A percentile compares a stretch with the other conserved stretches of the same genome.
These are phyloP conservation scores for Apiospora pterosperma DNA, from an alignment of 2,329 filamentous ascomycete genomes.

Conservation along the genomic window DNA sequence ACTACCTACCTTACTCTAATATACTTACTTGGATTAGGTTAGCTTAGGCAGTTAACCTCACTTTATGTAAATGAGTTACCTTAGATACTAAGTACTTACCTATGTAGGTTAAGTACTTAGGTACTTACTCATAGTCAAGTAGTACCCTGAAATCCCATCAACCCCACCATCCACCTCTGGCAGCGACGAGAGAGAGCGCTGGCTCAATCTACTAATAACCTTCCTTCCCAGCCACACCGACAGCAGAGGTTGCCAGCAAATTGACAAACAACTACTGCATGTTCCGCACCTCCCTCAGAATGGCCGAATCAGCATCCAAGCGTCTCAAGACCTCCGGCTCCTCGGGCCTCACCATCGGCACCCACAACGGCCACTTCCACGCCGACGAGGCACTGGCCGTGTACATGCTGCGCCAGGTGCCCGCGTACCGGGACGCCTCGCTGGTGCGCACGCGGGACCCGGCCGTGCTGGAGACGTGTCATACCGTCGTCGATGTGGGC, in stretches of 20 bases:
- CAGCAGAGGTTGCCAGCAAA: not conserved
- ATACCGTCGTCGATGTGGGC: constrained; percentile 97
- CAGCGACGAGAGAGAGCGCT: too few relatives aligned
- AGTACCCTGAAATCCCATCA: constrained; percentile 2
- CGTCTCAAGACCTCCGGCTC: constrained; percentile 71
- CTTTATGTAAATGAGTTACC: too few relatives aligned
- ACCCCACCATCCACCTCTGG: not conserved
- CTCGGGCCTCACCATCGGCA: constrained; percentile 68
- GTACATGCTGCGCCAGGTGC: constrained; percentile 88
- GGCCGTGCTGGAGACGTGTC: constrained; percentile 71
- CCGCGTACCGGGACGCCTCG: constrained; percentile 68
- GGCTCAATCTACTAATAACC: too few relatives aligned
- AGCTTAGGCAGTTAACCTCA: too few relatives aligned
- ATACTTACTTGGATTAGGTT: too few relatives aligned
- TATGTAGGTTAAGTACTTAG: too few relatives aligned
- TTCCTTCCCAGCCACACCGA: too few relatives aligned
- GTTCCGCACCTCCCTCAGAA: constrained; percentile 32
- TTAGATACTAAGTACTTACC: too few relatives aligned
- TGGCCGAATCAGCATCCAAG: constrained; percentile 73
- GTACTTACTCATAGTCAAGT: too few relatives aligned
- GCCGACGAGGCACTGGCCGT: constrained; percentile 97
- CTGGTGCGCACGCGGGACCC: constrained; percentile 89
- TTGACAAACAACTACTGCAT: not conserved
- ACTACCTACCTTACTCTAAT: too few relatives aligned
- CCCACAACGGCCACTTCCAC: constrained; percentile 98